Conservation (phyloP, 306 rosid species). For the Vigna mungo region DNA sequence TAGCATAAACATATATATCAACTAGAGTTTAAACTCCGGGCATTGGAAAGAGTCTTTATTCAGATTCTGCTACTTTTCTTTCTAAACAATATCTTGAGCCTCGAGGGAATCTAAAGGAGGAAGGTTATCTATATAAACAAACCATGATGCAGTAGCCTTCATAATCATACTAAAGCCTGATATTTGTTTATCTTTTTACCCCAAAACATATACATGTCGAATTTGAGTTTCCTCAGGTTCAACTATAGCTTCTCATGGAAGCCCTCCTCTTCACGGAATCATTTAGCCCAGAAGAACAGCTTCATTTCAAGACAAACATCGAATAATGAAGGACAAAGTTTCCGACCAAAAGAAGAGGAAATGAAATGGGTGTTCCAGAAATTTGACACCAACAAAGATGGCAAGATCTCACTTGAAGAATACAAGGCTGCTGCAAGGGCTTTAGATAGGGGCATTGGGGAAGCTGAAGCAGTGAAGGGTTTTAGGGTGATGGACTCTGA, state of each 20-base stretch:
- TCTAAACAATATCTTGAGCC: constrained; percentile 17
- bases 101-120: constrained; percentile 30
- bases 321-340: constrained; percentile 8
- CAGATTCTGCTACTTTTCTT: constrained; percentile 36
- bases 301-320: constrained; percentile 44
- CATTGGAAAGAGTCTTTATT: constrained; percentile 29
- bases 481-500: constrained; percentile 67
- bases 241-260: constrained; percentile 47
- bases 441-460: constrained; percentile 52
- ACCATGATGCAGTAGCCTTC: constrained; percentile 6
- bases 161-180: constrained; percentile 11
- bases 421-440: constrained; percentile 65
- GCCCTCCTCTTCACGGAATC: constrained; percentile 40
- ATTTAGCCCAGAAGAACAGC: constrained; percentile 38
- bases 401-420: constrained; percentile 70
- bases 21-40: constrained; percentile 22
- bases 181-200: background rate
- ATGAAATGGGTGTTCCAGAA: constrained; percentile 76
- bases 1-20: constrained; percentile 9
- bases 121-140: constrained; percentile 44
- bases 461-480: constrained; percentile 58
- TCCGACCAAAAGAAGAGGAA: constrained; percentile 62
- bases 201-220: constrained; percentile 41
- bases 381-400: constrained; percentile 75
- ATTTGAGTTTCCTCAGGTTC: constrained; percentile 56